Base-by-base conservation (phyloP, 176 grass and related monocot species). In the Aegilops umbellulata region DNA sequence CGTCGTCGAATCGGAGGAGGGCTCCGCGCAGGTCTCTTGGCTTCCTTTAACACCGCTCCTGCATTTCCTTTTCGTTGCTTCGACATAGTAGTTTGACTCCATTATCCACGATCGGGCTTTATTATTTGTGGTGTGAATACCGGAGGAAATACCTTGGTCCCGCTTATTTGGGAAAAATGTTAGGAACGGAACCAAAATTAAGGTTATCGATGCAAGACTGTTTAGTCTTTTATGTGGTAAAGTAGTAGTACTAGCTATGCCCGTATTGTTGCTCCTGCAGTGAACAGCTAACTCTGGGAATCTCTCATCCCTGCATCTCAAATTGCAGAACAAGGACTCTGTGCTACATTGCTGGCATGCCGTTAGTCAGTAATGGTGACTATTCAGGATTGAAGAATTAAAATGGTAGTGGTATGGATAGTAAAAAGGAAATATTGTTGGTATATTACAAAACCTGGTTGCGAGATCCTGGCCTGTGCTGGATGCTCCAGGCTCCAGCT, bases 1-100 rank as follows among this genome's bases (percentile, higher is more conserved):
- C 71, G 80, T 74, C 35, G 35, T 84, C 29, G 38, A 91, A 42
- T 69, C 90, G 15, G 83, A 92, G 35, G 49, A 84, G 11, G 77
- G 31, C 69, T 46, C 86, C 24, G 13, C 60, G 36, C 79, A 88
- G 86, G 89, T 91, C 15, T 79, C 15, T 16, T 38, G 3, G 5
- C 47, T 62, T 64, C 15, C 35, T 27, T 78, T 26, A n/a, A 14
- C 26, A 15, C 29, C 42, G 8, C 84, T 15, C 44, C 46, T 74
- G 51, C 68, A 61, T 62, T 63, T 80, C 22, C 39, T 36, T 58
- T n/a, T n/a, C 2, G 19, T 74, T 80, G 12, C 17, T 47, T 69
- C 3, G 16, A 51, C 8, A 15, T 62, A 19, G 19, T 78, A 60
- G 26, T 47, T 80, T 5, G 7, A 3, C 42, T 57, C 32, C 61